phyloP scores from a whole-genome alignment of 2,329 filamentous ascomycete genomes.

The Oidium heveae region DNA sequence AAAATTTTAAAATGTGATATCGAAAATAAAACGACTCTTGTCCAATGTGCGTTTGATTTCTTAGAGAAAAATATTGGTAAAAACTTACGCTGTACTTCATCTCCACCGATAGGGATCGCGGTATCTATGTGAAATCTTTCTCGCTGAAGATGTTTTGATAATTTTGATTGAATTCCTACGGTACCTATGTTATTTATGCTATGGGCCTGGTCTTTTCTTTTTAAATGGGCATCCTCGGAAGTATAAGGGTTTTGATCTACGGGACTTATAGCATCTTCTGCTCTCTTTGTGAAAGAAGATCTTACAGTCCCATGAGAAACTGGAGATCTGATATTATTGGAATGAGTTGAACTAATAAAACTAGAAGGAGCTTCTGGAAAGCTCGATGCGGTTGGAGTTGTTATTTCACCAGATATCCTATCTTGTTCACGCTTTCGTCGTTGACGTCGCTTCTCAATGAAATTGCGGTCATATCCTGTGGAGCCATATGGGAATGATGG shows the following conservation, averaged over 20 bases:
- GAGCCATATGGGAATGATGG: slow-evolving; percentile 27
- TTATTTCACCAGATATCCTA: slow-evolving; percentile 14
- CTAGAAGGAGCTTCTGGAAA: slow-evolving; percentile 34
- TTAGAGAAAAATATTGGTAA: not conserved
- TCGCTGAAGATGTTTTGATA: not conserved
- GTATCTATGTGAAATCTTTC: not conserved
- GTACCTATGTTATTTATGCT: not conserved
- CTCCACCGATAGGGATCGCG: not conserved
- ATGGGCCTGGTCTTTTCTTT: not conserved
- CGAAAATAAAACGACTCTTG: not conserved
- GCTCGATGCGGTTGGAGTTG: slow-evolving; percentile 16
- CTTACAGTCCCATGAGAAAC: not conserved
- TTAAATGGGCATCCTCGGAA: not conserved
- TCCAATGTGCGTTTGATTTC: not conserved
- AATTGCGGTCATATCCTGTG: slow-evolving; percentile 16
- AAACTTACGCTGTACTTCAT: not conserved
- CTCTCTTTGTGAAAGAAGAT: not conserved
- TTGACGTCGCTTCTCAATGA: slow-evolving; percentile 19
- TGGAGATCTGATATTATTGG: slow-evolving; percentile 17
- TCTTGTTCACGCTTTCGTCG: slow-evolving; percentile 20
- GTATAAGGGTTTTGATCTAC: not conserved
- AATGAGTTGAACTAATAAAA: slow-evolving; percentile 31
- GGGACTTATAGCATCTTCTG: not conserved
- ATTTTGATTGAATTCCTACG: not conserved
- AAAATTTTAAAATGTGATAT: not conserved